Evolutionary conservation across 257 asterid genomes (phyloP), one percentile per base, ranked within the genome.

Genomic region (Datura wrightii): DNA sequence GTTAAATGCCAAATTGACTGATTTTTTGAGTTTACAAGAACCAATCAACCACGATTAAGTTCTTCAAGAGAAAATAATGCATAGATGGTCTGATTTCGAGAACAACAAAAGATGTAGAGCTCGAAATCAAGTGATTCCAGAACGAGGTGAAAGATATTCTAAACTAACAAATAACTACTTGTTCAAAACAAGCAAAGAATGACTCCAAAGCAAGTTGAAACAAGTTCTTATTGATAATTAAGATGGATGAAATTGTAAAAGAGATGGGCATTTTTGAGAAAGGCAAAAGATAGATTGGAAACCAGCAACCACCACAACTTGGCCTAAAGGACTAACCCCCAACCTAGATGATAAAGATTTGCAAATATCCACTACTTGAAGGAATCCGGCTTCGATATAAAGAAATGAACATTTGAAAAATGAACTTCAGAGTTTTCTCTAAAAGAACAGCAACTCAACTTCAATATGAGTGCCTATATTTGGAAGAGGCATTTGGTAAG

Each of bases 161-260:
- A 44, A 41, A 16, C 53, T 41, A 16, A 39, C 53, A 39, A 69
- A 42, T 39, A 69, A 39, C 52, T 69, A 69, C 52, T 69, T 39
- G 53, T 69, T 39, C 78, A 69, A 16, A 70, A 70, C 8, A 70
- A 70, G 79, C 36, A 41, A 41, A 10, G 79, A 70, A n/a, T 70
- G 79, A 70, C 79, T 70, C 36, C 79, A 41, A 70, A 70, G 41
- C 53, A 70, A 70, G 53, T 69, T 42, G 79, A 46, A 69, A 69
- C 79, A 39, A 41, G 79, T 70, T 70, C 79, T 16, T 70, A 7
- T 70, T 44, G 34, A 70, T 41, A 41, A 41, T 70, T 39, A 70
- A 70, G 79, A 8, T 70, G 53, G 53, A 70, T 18, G 36, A 70
- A 70, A 69, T 70, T 44, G 19, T 70, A 70, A 16, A 1, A 70